phyloP scores from a whole-genome alignment of 140 eudicot genomes.

The Flaveria floridana region DNA sequence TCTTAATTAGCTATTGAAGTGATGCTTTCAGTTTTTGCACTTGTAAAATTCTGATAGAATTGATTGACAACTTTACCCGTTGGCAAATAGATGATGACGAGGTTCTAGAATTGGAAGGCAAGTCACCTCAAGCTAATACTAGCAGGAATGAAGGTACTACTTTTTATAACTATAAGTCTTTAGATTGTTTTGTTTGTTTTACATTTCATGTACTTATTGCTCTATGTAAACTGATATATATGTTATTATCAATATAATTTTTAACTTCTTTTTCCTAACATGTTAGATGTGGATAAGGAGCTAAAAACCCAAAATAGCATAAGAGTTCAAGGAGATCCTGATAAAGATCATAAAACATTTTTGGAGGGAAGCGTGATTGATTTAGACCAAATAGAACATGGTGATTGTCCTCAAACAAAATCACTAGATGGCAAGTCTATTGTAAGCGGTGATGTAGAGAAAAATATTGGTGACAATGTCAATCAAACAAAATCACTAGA shows the following conservation, averaged over 20 bases:
- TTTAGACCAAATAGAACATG: conserved; percentile 20
- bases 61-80: conserved; percentile 17
- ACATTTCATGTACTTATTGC: conserved; percentile 7
- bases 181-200: conserved; percentile 5
- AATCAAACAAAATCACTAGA: conserved; percentile 15
- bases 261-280: neutral
- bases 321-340: neutral
- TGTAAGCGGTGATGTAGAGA: conserved; percentile 27
- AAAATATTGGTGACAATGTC: neutral
- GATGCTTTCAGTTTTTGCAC: neutral
- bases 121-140: conserved; percentile 9
- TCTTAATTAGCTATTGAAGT: conserved; percentile 4
- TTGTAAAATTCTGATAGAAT: conserved; percentile 10
- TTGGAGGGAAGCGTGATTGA: neutral
- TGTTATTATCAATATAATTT: neutral
- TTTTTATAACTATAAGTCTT: neutral
- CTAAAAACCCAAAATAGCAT: conserved; percentile 4
- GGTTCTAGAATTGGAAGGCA: conserved; percentile 3
- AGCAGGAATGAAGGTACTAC: conserved; percentile 15
- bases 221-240: neutral
- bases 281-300: conserved; percentile 28
- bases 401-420: conserved; percentile 16
- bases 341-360: neutral
- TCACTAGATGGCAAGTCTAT: conserved; percentile 23
- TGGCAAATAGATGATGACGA: conserved; percentile 23